Base-by-base conservation (phyloP, 2,329 filamentous ascomycete species). In the Xylariaceae sp. region DNA sequence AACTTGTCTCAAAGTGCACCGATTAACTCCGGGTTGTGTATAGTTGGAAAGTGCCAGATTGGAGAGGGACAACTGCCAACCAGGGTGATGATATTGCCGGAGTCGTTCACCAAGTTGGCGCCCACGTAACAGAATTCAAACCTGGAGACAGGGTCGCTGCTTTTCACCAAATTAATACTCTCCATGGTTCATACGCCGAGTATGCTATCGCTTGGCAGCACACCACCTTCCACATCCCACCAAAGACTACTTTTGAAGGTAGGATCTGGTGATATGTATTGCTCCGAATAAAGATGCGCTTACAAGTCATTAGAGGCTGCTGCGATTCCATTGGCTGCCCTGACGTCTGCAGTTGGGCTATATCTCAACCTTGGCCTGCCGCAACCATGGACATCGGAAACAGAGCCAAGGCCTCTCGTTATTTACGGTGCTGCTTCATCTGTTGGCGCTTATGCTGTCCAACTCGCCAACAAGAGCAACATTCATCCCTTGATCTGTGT, bases 401-500 rank as follows among this genome's bases (percentile, higher is more conserved):
- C 60, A 0, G 66, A 68, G 20, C 16, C 65, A 1, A 66, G 57
- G 3, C 74, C 74, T 4, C 68, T 74, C 3, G 68, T 84, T 45
- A 77, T 85, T 56, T 86, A 86, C 69, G 80, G 82, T 20, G 81
- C 77, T 0, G 75, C 81, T 1, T 79, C 79, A 0, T 78, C 84
- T 0, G 84, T 88, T 1, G 85, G 85, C 7, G 72, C 80, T 4
- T 88, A 82, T 63, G 79, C 79, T 0, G 71, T 87, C 43, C 82
- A 88, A 67, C 74, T 88, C 16, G 83, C 83, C 10, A 65, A 61
- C 3, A 72, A 73, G 7, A 78, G 77, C 56, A 82, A 84, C 65
- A 82, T 88, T 57, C 83, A 87, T 68, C 86, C 85, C 0, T 71
- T 88, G 43, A 84, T 89, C 59, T 79, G 77, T 56, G 75, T 88